These are phyloP conservation scores for Talaromyces islandicus DNA, from an alignment of 2,329 filamentous ascomycete species.

Conservation along the genomic window DNA sequence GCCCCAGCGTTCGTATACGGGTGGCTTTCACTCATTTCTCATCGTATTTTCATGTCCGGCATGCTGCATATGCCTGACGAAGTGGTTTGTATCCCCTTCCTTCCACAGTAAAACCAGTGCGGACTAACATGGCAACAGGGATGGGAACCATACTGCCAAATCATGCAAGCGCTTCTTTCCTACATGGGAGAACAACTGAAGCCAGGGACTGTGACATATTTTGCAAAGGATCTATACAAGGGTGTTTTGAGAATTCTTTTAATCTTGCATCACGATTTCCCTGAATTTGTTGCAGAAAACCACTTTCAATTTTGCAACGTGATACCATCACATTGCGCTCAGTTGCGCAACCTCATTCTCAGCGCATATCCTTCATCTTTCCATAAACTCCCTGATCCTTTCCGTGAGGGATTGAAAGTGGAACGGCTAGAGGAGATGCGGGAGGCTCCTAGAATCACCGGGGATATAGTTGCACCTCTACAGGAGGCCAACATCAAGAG, in stretches of 20 bases:
- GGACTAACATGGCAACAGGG: slow-evolving; percentile 40
- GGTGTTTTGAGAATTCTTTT: slow-evolving; percentile 76
- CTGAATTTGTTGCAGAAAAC: slow-evolving; percentile 85
- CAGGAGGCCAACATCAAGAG: slow-evolving; percentile 48
- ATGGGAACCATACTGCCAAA: slow-evolving; percentile 69
- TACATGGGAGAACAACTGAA: slow-evolving; percentile 78
- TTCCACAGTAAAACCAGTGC: not conserved
- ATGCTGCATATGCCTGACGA: slow-evolving; percentile 64
- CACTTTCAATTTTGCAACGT: slow-evolving; percentile 74
- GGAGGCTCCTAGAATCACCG: slow-evolving; percentile 59
- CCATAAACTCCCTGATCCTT: slow-evolving; percentile 66
- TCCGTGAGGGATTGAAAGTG: slow-evolving; percentile 66
- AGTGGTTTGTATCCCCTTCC: slow-evolving; percentile 25
- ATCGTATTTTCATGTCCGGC: slow-evolving; percentile 76
- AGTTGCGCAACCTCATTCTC: slow-evolving; percentile 82
- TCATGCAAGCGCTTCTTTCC: slow-evolving; percentile 65
- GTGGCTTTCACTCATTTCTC: slow-evolving; percentile 77
- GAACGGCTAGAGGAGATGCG: slow-evolving; percentile 71
- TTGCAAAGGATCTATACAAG: slow-evolving; percentile 78
- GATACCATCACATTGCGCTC: slow-evolving; percentile 76
- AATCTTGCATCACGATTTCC: slow-evolving; percentile 87
- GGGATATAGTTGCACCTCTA: slow-evolving; percentile 51
- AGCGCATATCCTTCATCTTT: slow-evolving; percentile 68
- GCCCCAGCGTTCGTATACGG: slow-evolving; percentile 79
- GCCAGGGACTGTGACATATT: slow-evolving; percentile 59